phyloP scores from a whole-genome alignment of 148 eudicot genomes.

The Suaeda aralocaspica region DNA sequence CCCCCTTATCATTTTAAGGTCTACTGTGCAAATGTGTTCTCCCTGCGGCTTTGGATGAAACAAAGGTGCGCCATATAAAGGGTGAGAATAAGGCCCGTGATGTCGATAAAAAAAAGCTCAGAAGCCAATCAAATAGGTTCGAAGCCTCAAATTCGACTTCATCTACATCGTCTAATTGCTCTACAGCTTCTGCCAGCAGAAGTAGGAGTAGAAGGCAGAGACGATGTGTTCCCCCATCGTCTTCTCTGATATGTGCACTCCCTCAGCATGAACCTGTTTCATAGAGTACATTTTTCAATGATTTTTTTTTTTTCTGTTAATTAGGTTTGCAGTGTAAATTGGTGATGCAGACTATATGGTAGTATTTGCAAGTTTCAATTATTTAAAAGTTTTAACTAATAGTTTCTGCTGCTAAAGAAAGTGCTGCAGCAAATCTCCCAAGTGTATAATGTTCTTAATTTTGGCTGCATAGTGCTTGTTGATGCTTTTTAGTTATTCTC shows the following conservation, averaged over 20 bases:
- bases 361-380: constrained; percentile 6
- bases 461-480: constrained; percentile 1
- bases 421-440: constrained; percentile 17
- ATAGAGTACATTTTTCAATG: background rate
- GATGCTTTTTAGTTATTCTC: background rate
- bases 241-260: constrained; percentile 20
- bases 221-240: constrained; percentile 35
- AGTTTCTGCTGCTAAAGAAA: constrained; percentile 19
- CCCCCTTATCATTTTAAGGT: constrained; percentile 41
- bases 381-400: background rate
- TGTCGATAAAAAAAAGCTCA: constrained; percentile 56
- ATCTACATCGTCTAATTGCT: constrained; percentile 29
- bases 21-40: constrained; percentile 81
- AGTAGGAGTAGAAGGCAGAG: constrained; percentile 44
- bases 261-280: constrained; percentile 26
- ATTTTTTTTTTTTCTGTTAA: background rate
- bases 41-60: constrained; percentile 72
- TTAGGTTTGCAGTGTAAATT: constrained; percentile 26
- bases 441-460: constrained; percentile 11
- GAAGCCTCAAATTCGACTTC: constrained; percentile 37
- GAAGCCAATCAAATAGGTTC: constrained; percentile 63
- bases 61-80: constrained; percentile 60
- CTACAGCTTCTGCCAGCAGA: constrained; percentile 38
- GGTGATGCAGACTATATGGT: constrained; percentile 8
- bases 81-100: constrained; percentile 35